These are phyloP conservation scores for Pseudogymnoascus sp. DNA, from an alignment of 2,329 filamentous ascomycete genomes.

Conservation along the genomic window DNA sequence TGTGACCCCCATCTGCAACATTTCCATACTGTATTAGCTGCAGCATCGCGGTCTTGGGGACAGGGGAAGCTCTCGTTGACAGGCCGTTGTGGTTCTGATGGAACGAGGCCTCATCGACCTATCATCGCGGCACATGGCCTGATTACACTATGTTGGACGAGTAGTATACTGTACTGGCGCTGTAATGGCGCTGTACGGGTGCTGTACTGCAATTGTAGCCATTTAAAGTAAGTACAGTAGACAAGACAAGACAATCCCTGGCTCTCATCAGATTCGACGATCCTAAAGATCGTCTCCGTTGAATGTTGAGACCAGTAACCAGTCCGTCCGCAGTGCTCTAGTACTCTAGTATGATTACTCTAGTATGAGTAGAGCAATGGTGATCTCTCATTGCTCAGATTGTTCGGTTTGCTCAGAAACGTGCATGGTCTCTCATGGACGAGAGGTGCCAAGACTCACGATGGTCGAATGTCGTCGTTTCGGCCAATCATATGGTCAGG, in stretches of 20 bases:
- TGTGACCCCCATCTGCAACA: not conserved
- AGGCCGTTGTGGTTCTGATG: not conserved
- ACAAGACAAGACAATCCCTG: not conserved
- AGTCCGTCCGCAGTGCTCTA: not conserved
- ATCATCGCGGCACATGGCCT: conserved; percentile 9
- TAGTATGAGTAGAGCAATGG: not conserved
- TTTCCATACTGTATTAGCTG: not conserved
- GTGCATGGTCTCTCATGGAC: conserved; percentile 7
- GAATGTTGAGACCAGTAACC: not conserved
- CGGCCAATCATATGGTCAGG: not conserved
- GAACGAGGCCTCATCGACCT: conserved; percentile 1
- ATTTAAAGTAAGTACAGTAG: conserved; percentile 4
- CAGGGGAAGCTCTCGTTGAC: conserved; percentile 8
- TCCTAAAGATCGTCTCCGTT: not conserved
- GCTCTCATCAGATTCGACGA: not conserved
- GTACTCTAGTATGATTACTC: no score
- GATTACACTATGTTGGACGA: not conserved
- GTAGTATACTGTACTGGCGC: not conserved
- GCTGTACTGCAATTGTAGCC: not conserved
- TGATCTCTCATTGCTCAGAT: not conserved
- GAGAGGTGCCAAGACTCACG: conserved; percentile 2
- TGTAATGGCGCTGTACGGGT: not conserved
- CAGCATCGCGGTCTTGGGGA: not conserved
- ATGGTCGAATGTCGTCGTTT: not conserved
- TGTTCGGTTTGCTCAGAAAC: not conserved